Conservation (phyloP, 2,329 filamentous ascomycete genomes). For the Exophiala sideris region DNA sequence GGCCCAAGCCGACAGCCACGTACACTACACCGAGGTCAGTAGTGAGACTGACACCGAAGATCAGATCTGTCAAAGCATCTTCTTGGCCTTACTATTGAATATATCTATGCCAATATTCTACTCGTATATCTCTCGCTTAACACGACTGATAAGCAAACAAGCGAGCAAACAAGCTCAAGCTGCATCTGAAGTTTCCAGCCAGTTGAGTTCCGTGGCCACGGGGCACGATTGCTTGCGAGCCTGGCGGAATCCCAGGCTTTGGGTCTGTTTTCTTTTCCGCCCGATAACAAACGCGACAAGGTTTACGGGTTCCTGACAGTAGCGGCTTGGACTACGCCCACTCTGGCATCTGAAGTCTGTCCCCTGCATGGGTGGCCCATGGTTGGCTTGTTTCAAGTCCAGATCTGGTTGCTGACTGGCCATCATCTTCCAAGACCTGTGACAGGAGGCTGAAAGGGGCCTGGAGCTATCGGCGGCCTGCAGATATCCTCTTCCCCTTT, state of each 20-base stretch:
- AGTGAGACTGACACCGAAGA: neutral
- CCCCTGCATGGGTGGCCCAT: conserved; percentile 10
- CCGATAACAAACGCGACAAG: neutral
- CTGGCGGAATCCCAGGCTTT: too few relatives aligned
- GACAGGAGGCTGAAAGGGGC: conserved; percentile 8
- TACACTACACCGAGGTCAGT: neutral
- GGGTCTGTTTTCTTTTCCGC: neutral
- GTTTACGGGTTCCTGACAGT: conserved; percentile 22
- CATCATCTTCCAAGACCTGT: neutral
- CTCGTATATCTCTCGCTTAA: too few relatives aligned
- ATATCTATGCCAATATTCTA: too few relatives aligned
- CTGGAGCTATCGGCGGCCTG: neutral
- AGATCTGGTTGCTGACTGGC: conserved; percentile 7
- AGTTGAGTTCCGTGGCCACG: too few relatives aligned
- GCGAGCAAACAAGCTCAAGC: too few relatives aligned
- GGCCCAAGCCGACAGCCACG: neutral
- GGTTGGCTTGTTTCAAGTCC: conserved; percentile 4
- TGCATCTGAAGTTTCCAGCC: too few relatives aligned
- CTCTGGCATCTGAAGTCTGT: neutral
- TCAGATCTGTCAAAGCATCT: neutral
- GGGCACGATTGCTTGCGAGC: too few relatives aligned
- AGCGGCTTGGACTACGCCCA: conserved; percentile 10
- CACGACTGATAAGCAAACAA: too few relatives aligned
- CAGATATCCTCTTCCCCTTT: neutral
- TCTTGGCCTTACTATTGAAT: neutral